These are phyloP conservation scores for Articulospora tetracladia DNA, from an alignment of 495 filamentous ascomycete genomes.

Conservation along the genomic window DNA sequence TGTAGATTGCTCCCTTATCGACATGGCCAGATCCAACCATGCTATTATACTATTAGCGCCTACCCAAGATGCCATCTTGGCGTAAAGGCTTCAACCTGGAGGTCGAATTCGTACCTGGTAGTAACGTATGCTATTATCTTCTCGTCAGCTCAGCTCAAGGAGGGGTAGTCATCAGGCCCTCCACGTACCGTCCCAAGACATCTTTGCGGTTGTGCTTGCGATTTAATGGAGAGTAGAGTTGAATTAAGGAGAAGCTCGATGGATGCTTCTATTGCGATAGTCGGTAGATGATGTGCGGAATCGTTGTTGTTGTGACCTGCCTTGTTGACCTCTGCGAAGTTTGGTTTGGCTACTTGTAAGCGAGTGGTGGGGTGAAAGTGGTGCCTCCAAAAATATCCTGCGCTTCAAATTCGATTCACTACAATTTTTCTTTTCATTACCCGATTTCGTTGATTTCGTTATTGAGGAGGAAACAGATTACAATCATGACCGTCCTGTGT, in stretches of 20 bases:
- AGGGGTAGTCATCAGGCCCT: constrained; percentile 15
- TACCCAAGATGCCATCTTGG: not conserved
- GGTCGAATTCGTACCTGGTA: constrained; percentile 48
- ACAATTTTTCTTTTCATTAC: not conserved
- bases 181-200: constrained; percentile 57
- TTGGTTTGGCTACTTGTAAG: not conserved
- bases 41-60: constrained; percentile 39
- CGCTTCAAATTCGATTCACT: not conserved
- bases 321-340: not conserved
- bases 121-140: constrained; percentile 57
- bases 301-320: constrained; percentile 4
- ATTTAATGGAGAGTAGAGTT: not conserved
- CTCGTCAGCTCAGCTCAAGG: constrained; percentile 17
- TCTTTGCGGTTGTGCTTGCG: constrained; percentile 18
- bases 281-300: not conserved
- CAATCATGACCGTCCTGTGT: too few species aligned
- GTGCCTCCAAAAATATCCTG: not conserved
- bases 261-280: not conserved
- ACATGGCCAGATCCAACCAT: constrained; percentile 79
- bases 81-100: not conserved
- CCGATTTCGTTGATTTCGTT: not conserved
- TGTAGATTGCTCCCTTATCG: constrained; percentile 86
- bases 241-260: not conserved
- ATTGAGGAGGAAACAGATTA: too few species aligned
- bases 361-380: not conserved